These are phyloP conservation scores for Lactarius sp. DNA, from an alignment of 768 basidiomycete genomes.

Conservation along the genomic window DNA sequence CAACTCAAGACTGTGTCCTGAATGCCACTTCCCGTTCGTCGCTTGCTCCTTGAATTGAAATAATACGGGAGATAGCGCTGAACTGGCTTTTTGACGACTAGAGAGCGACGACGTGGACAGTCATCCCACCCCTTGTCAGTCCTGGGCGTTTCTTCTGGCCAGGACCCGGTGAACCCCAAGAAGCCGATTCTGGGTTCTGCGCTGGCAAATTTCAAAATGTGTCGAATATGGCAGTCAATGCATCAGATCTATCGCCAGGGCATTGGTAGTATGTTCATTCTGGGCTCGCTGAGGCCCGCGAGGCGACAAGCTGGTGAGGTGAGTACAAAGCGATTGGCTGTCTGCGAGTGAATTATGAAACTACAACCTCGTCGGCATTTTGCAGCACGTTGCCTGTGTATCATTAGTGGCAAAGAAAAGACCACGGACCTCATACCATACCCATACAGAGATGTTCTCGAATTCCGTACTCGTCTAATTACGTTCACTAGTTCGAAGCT, in stretches of 20 bases:
- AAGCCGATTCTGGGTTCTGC: background rate
- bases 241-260: conserved; percentile 18
- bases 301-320: conserved; percentile 12
- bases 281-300: conserved; percentile 11
- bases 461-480: conserved; percentile 3
- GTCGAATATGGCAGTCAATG: conserved; percentile 12
- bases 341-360: conserved; percentile 5
- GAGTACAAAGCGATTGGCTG: conserved; percentile 1
- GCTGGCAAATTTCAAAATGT: conserved; percentile 22
- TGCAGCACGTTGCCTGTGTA: background rate
- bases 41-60: background rate
- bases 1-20: background rate
- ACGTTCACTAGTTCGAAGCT: conserved; percentile 1
- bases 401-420: background rate
- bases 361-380: background rate
- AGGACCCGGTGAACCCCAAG: conserved; percentile 18
- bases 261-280: conserved; percentile 18
- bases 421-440: background rate
- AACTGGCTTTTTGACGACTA: background rate
- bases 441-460: background rate
- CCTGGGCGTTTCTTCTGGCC: background rate
- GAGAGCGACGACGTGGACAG: background rate
- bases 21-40: background rate
- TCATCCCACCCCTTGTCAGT: background rate
- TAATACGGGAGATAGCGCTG: conserved; percentile 1